Evolutionary conservation across 768 basidiomycete genomes (phyloP).

Genomic region (Tulasnella sp.): DNA sequence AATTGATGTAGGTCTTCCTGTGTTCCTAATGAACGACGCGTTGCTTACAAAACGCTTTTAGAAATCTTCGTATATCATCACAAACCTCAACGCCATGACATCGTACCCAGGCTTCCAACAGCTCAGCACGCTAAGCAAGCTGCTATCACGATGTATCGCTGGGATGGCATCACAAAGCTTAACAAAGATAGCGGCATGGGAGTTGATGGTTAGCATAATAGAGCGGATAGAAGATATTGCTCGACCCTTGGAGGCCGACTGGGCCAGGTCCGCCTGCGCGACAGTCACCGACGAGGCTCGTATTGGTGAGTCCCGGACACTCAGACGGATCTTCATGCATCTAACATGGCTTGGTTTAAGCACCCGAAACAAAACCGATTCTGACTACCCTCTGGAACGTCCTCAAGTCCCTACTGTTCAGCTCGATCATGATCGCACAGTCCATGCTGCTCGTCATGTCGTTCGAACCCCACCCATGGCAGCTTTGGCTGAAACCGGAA

Average conservation of each 20-base stretch:
- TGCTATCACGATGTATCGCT: conserved; percentile 20
- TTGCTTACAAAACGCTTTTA: neutral
- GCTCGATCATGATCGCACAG: conserved; percentile 68
- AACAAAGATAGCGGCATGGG: neutral
- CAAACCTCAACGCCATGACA: neutral
- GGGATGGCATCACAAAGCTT: conserved; percentile 1
- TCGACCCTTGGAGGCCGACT: conserved; percentile 40
- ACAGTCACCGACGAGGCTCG: conserved; percentile 41
- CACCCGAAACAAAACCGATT: conserved; percentile 33
- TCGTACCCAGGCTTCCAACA: neutral
- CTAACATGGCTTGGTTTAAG: neutral
- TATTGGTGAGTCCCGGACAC: conserved; percentile 39
- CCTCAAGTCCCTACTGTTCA: conserved; percentile 78
- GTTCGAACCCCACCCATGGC: conserved; percentile 46
- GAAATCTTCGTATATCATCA: neutral
- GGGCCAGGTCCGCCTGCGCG: conserved; percentile 43
- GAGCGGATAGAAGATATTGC: conserved; percentile 39
- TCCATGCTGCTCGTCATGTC: conserved; percentile 57
- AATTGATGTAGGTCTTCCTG: conserved; percentile 16
- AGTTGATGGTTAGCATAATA: conserved; percentile 37
- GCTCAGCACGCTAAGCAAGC: conserved; percentile 21
- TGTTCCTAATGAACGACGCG: too few species aligned
- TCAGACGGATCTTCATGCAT: neutral
- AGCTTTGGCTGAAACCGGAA: neutral
- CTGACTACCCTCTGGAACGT: conserved; percentile 55